Base-by-base conservation (phyloP, 495 filamentous ascomycete species). In the Neurospora tetrasperma region DNA sequence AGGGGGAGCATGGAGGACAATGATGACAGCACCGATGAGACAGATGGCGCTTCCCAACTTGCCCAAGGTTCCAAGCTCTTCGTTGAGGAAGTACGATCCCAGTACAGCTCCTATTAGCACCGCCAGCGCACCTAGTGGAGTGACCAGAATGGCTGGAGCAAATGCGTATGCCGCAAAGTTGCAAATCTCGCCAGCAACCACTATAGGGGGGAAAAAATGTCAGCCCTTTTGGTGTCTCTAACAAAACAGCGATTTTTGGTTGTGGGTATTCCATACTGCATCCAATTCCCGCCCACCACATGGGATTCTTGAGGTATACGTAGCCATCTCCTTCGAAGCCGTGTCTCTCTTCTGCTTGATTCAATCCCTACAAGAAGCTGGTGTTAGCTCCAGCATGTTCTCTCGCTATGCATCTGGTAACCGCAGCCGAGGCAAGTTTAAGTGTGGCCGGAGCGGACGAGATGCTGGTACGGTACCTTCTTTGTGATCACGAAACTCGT, bases 141-240 rank as follows among this genome's bases (percentile, higher is more conserved):
- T 99, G 42, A 99, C 96, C 71, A 99, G 86, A 80, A 99, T 99
- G 5, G 96, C 96, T 44, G 96, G 96, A 74, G 96, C 96, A 83
- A 98, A 99, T 2, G 96, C 96, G 80, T 99, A 99, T 72, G 96
- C 96, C 38, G 94, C 94, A 80, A 99, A 99, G 80, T 99, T 99
- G 80, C 92, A 94, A 69, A 96, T 86, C 82, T 99, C 96, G 74
- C 96, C 96, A 44, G 91, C 85, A 84, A 97, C 92, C 86, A 89
- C 84, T 92, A 76, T 38, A 48, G 74, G 59, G 27, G 2, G 35
- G 39, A 54, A 41, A 69, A 43, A 59, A 71, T 54, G 71, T 74
- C 69, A 81, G 73, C 72, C 73, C 74, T 78, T 69, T 77, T 69
- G 42, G 14, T 20, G 69, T 73, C 41, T 46, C 11, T 71, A 73